Evolutionary conservation across 495 filamentous ascomycete genomes (phyloP), one percentile per base, ranked within the genome.

Genomic region (Trichoderma gamsii): DNA sequence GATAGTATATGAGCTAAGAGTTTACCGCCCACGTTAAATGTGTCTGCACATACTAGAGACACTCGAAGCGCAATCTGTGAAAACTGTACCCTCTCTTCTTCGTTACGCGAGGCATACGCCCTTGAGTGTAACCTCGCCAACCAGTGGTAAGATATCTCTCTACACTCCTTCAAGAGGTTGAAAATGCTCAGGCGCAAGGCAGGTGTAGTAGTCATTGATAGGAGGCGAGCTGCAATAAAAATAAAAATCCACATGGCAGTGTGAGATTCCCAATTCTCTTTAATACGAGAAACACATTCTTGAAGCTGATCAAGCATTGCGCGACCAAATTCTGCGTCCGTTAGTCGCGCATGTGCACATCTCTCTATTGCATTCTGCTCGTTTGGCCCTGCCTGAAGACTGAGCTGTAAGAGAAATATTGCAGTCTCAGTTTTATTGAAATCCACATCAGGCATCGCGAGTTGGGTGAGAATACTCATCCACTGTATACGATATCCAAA

Each of bases 181-280:
- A 59, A 21, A 27, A 21, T 18, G 7, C 21, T 16, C n/a, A 12
- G 2, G 27, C 12, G 27, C 51, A 59, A 25, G 6, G n/a, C 8
- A 3, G 18, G 5, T 5, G 51, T 21, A 25, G 51, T 21, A 29
- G 51, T 27, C 51, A 59, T 59, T 13, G 51, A 23, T 21, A 59
- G 11, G 12, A 59, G 51, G 21, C 51, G 51, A 27, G 51, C 51
- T 23, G 51, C 21, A 21, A 59, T 21, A 27, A 59, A 59, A 18
- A 27, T 12, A 27, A 59, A 59, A 25, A 59, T 59, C 51, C 51
- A 38, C 16, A 64, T 5, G 16, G 63, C 13, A 23, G 32, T 64
- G 15, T 38, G 74, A 11, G 76, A 79, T 63, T 83, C 73, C 84
- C 84, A 87, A 64, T 86, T 87, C 15, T 78, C 79, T 70, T 79